These are phyloP conservation scores for Rhodotorula sp. DNA, from an alignment of 1,284 basidiomycete species.

Conservation along the genomic window DNA sequence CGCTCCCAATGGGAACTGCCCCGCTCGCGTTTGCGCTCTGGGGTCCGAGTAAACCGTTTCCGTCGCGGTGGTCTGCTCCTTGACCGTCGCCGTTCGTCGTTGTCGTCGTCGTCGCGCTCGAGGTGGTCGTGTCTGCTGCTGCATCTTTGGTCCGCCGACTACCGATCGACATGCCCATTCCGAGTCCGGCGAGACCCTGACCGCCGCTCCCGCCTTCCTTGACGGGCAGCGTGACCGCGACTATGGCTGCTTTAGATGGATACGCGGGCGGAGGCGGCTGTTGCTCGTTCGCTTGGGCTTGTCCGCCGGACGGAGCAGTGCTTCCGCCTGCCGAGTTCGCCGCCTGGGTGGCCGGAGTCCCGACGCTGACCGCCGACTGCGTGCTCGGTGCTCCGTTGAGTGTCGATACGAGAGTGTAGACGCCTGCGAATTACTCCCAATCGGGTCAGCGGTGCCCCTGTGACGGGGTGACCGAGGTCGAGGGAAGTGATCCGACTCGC, in stretches of 20 bases:
- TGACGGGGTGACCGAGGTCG: neutral
- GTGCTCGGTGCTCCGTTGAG: constrained; percentile 8
- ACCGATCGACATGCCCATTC: constrained; percentile 43
- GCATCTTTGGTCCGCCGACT: neutral
- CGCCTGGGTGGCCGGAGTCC: neutral
- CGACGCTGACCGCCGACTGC: neutral
- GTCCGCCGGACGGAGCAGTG: neutral
- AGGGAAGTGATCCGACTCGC: constrained; percentile 11
- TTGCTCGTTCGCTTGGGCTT: constrained; percentile 2
- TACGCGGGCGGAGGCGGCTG: constrained; percentile 55
- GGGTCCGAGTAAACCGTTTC: too few species aligned
- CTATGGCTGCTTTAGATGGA: constrained; percentile 63
- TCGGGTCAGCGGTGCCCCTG: neutral
- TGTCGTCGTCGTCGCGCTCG: neutral
- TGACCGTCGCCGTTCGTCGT: too few species aligned
- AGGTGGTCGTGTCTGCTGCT: neutral
- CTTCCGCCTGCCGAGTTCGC: neutral
- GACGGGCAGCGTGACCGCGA: constrained; percentile 63
- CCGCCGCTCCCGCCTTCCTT: constrained; percentile 50
- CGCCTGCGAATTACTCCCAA: constrained; percentile 4
- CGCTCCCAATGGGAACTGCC: neutral
- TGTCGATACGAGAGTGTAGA: constrained; percentile 31
- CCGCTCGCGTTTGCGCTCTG: too few species aligned
- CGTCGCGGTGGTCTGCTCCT: too few species aligned
- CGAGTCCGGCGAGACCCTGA: constrained; percentile 27